A percentile compares a stretch with the other conserved stretches of the same genome.
Conservation (phyloP, 257 asterid species). For the Hygrophila difformis region DNA sequence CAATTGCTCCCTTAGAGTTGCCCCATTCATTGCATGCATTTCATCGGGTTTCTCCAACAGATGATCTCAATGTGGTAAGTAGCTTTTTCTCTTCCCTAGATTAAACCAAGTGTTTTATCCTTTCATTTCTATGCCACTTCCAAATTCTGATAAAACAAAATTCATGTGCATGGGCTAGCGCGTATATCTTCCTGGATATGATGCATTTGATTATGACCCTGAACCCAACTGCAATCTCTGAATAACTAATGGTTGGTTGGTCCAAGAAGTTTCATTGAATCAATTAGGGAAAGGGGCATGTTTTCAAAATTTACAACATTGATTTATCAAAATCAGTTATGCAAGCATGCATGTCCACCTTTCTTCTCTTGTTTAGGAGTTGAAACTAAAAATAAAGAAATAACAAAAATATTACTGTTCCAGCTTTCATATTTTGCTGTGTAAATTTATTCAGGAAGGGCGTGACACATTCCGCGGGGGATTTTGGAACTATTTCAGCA, state of each 20-base stretch:
- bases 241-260: background rate
- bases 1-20: conserved; percentile 75
- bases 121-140: too few species aligned
- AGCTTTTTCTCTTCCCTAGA: background rate
- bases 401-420: background rate
- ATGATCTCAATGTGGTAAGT: conserved; percentile 56
- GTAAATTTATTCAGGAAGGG: conserved; percentile 33
- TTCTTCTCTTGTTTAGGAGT: background rate
- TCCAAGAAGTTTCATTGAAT: background rate
- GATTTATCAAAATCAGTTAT: too few species aligned
- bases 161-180: too few species aligned
- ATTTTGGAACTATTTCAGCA: conserved; percentile 48
- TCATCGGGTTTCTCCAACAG: conserved; percentile 53
- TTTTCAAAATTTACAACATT: background rate
- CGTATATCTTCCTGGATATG: too few species aligned
- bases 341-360: background rate
- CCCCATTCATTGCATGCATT: conserved; percentile 84
- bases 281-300: background rate
- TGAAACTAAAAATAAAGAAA: too few species aligned
- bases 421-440: background rate
- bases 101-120: too few species aligned
- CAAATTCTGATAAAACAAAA: too few species aligned
- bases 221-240: background rate
- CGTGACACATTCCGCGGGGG: conserved; percentile 42
- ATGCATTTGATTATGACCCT: too few species aligned